phyloP scores from a whole-genome alignment of 208 protist genomes.

The Crithidia bombi region DNA sequence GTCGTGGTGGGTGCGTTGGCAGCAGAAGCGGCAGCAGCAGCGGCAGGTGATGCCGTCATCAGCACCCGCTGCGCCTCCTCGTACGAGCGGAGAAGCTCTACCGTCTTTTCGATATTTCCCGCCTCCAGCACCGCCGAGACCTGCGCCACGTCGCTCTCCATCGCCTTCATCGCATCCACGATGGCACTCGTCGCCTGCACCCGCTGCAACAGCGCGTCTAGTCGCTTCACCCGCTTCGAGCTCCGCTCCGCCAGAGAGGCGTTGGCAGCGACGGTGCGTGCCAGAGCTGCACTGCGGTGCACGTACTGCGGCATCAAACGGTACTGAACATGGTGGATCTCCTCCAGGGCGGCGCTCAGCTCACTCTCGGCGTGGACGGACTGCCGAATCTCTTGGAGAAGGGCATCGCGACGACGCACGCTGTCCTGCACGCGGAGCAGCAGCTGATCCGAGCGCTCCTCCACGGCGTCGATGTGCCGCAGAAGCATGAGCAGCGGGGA shows the following conservation, averaged over 20 bases:
- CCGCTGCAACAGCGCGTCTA: constrained; percentile 57
- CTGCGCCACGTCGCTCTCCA: constrained; percentile 43
- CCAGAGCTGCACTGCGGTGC: constrained; percentile 44
- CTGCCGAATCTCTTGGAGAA: constrained; percentile 43
- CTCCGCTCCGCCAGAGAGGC: constrained; percentile 59
- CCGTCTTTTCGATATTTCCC: constrained; percentile 55
- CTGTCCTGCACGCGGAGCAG: constrained; percentile 56
- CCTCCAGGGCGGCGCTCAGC: constrained; percentile 31
- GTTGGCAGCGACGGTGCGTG: constrained; percentile 51
- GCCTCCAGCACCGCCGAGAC: constrained; percentile 38
- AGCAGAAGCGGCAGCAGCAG: neutral
- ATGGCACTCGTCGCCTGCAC: constrained; percentile 57
- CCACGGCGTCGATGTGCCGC: constrained; percentile 47
- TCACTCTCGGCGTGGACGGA: constrained; percentile 36
- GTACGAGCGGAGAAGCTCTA: constrained; percentile 67
- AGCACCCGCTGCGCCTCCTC: constrained; percentile 58
- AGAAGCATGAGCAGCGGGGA: constrained; percentile 33
- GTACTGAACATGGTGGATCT: constrained; percentile 50
- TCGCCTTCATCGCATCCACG: constrained; percentile 53
- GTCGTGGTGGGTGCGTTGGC: neutral
- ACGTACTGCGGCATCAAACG: constrained; percentile 57
- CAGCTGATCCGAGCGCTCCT: constrained; percentile 59
- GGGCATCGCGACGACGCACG: constrained; percentile 51
- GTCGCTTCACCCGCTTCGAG: constrained; percentile 49
- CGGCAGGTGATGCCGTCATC: constrained; percentile 11